Evolutionary conservation across 495 filamentous ascomycete genomes (phyloP).

Genomic region (Aspergillus nidulans): DNA sequence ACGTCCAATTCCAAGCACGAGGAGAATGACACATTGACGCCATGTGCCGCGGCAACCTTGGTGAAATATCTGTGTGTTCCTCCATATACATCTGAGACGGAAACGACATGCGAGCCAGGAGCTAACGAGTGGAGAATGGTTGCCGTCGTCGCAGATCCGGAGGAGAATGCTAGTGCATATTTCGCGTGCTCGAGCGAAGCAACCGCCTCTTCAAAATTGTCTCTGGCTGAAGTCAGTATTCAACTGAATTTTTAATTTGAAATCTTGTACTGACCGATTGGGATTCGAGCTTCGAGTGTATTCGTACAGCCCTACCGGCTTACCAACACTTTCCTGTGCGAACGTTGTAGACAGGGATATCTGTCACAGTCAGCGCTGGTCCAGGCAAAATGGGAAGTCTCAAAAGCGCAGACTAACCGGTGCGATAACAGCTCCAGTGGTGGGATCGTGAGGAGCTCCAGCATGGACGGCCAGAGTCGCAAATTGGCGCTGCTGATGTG

Average conservation of each 20-base stretch:
- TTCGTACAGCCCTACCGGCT: conserved; percentile 81
- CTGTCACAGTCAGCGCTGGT: conserved; percentile 28
- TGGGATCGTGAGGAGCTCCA: conserved; percentile 81
- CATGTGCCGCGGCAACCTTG: conserved; percentile 90
- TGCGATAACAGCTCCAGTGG: conserved; percentile 92
- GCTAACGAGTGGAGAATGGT: conserved; percentile 90
- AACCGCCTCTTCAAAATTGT: conserved; percentile 88
- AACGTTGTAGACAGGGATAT: conserved; percentile 96
- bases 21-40: conserved; percentile 90
- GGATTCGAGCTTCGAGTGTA: conserved; percentile 91
- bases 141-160: conserved; percentile 91
- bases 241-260: not conserved
- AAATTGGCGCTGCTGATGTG: conserved; percentile 60
- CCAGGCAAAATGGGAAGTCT: not conserved
- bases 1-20: conserved; percentile 85
- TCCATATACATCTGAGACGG: conserved; percentile 95
- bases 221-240: conserved; percentile 36
- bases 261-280: conserved; percentile 56
- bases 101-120: conserved; percentile 87
- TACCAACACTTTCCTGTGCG: conserved; percentile 77
- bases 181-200: conserved; percentile 89
- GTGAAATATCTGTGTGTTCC: conserved; percentile 99
- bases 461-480: conserved; percentile 93
- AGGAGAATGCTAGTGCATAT: conserved; percentile 91
- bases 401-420: conserved; percentile 45